Base-by-base conservation (phyloP, 1,284 basidiomycete species). In the Vanrija sp. region DNA sequence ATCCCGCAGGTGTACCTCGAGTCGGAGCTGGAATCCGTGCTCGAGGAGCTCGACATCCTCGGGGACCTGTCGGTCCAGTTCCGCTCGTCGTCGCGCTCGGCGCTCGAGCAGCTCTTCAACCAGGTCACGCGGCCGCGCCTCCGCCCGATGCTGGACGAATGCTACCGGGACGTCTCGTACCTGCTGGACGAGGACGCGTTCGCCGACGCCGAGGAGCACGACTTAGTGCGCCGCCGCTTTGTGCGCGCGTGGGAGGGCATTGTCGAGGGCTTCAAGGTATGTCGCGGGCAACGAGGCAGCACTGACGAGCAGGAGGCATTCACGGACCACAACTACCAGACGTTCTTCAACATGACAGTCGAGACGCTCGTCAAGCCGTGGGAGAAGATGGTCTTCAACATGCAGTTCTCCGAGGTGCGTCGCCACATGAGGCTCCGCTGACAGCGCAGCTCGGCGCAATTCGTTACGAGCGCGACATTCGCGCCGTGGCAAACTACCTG, bases 21-120 rank as follows among this genome's bases (percentile, higher is more conserved):
- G 3, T 63, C 73, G 8, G 87, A 93, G 58, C 79, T 84, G 3
- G 38, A 46, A 3, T 48, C 39, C 5, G 69, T 75, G 2, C 59
- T 59, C 26, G 66, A 67, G 8, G 71, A 76, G 59, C 52, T 75
- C n/a, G 63, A 65, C 9, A 34, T 44, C 7, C 52, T 76, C 25
- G 55, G 57, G 5, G 67, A 72, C 38, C 58, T 73, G n/a, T 82
- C 83, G 1, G 77, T 81, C 1, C 86, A 85, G 64, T 86, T 94
- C 69, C 82, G 85, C 38, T 82, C 83, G 1, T 83, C 84, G 1
- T 78, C 89, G 51, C 85, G 87, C 86, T 81, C 83, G 10, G 91
- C 94, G 38, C 81, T 97, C 42, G 95, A 98, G 64, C 91, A 94
- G 66, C 79, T 98, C 21, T 98, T 98, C 80, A 94, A 91, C 62